These are phyloP conservation scores for Megacollybia platyphylla DNA, from an alignment of 1,284 basidiomycete species.

Conservation along the genomic window DNA sequence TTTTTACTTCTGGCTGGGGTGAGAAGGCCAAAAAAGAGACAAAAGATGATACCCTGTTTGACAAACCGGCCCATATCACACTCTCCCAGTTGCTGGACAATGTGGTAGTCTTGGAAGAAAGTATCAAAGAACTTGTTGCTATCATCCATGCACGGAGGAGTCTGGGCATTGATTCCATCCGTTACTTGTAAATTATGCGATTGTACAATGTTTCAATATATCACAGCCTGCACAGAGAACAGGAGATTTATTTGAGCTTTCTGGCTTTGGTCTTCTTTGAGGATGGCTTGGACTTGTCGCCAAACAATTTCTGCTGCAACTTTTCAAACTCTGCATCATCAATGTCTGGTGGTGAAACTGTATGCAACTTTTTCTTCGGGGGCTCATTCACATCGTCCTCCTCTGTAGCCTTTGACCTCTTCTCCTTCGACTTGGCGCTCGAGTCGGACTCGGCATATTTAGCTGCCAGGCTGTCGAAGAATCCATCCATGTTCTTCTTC, in stretches of 20 bases:
- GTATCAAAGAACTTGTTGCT: slow-evolving; percentile 86
- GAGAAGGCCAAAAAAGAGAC: slow-evolving; percentile 16
- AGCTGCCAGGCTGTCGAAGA: slow-evolving; percentile 68
- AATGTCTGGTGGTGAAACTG: slow-evolving; percentile 36
- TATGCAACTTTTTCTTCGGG: slow-evolving; percentile 38
- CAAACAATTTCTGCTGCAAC: slow-evolving; percentile 47
- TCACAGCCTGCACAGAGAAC: slow-evolving; percentile 5
- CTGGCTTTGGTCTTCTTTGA: slow-evolving; percentile 17
- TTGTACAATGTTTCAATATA: slow-evolving; percentile 1
- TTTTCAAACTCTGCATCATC: slow-evolving; percentile 59
- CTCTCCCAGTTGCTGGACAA: slow-evolving; percentile 87
- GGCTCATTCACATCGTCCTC: slow-evolving; percentile 27
- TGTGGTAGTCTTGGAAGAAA: slow-evolving; percentile 90
- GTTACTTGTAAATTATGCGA: slow-evolving; percentile 40
- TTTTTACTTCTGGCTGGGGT: slow-evolving; percentile 52
- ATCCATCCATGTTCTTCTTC: slow-evolving; percentile 51
- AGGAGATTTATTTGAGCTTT: slow-evolving; percentile 15
- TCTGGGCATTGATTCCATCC: slow-evolving; percentile 76
- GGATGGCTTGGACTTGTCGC: slow-evolving; percentile 21
- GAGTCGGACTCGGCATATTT: slow-evolving; percentile 58
- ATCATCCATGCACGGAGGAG: slow-evolving; percentile 78
- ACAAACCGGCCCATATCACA: slow-evolving; percentile 40
- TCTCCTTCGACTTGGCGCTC: slow-evolving; percentile 28
- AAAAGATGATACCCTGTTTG: slow-evolving; percentile 17
- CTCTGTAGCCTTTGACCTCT: slow-evolving; percentile 28